Evolutionary conservation across 164 flowering plant species (phyloP).

Genomic region (Magnolia kwangsiensis): DNA sequence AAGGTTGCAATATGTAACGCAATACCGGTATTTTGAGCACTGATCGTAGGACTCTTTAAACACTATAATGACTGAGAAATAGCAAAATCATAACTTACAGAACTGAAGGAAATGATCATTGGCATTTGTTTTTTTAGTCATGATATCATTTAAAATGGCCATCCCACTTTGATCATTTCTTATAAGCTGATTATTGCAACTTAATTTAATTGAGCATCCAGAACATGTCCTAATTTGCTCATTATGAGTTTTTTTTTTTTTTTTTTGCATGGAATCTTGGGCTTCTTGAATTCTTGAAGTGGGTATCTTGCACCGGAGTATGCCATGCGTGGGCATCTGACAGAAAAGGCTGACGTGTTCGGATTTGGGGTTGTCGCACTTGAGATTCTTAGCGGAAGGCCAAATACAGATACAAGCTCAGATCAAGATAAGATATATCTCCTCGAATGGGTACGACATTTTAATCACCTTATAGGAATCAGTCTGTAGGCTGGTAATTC

Average conservation of each 20-base stretch:
- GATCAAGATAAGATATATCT: constrained; percentile 23
- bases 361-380: constrained; percentile 30
- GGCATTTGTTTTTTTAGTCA: too few species aligned
- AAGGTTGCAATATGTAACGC: too few species aligned
- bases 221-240: constrained; percentile 39
- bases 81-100: too few species aligned
- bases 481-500: background rate
- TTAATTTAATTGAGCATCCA: background rate
- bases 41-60: too few species aligned
- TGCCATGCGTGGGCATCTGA: constrained; percentile 36
- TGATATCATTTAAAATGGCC: too few species aligned
- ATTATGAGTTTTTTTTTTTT: constrained; percentile 14
- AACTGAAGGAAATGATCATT: too few species aligned
- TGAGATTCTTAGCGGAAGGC: constrained; percentile 28
- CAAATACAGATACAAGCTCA: constrained; percentile 22
- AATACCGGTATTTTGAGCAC: too few species aligned
- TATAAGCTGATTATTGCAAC: too few species aligned
- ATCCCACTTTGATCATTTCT: too few species aligned
- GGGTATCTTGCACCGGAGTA: constrained; percentile 36
- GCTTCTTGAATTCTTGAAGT: constrained; percentile 9
- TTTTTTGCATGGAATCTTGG: too few species aligned
- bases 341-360: constrained; percentile 33
- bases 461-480: constrained; percentile 28
- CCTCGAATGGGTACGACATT: constrained; percentile 29
- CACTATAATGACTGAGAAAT: too few species aligned